Evolutionary conservation across 108 stramenopile genomes (phyloP), one percentile per base, ranked within the genome.

Genomic region (Schizochytrium sp.): DNA sequence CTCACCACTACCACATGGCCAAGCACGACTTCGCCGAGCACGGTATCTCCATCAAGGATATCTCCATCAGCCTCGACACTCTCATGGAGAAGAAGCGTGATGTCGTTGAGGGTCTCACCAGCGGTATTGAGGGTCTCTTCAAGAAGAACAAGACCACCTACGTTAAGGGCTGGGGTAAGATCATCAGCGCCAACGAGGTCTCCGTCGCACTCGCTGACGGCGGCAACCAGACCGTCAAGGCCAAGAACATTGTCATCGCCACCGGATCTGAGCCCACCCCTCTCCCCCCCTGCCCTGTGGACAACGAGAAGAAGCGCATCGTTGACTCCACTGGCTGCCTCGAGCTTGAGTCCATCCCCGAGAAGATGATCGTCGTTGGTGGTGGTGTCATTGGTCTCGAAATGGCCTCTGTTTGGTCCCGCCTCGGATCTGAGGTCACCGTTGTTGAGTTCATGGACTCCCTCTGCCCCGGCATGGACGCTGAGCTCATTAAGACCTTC

Each of bases 301-400:
- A 99, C 90, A 99, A 99, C 92, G 97, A 96, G 3, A 95, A 88
- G 2, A 95, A 96, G 17, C 97, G 96, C 92, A 97, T 99, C 93
- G 98, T 99, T 13, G 99, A 99, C 90, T 97, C 97, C 15, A 99
- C 99, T 3, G 99, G 99, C 61, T 98, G 98, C 46, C 92, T 99
- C 55, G 98, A 97, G n/a, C 96, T 99, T 61, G 47, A 72, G 47
- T 90, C 89, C 72, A 95, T 99, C 69, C 99, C 99, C 45, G 92
- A 94, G 91, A 96, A 88, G 45, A 94, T 99, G 95, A 97, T 97
- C 40, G 98, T 99, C 10, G 93, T 99, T 88, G 98, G 99, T 45
- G 99, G 98, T 40, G 99, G 99, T 41, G 98, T 98, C 56, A 99
- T 99, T 92, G 99, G 99, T 72, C 92, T 99, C 61, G 99, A 99